phyloP scores from a whole-genome alignment of 129 eudicot genomes.

The Ambrosia trifida region DNA sequence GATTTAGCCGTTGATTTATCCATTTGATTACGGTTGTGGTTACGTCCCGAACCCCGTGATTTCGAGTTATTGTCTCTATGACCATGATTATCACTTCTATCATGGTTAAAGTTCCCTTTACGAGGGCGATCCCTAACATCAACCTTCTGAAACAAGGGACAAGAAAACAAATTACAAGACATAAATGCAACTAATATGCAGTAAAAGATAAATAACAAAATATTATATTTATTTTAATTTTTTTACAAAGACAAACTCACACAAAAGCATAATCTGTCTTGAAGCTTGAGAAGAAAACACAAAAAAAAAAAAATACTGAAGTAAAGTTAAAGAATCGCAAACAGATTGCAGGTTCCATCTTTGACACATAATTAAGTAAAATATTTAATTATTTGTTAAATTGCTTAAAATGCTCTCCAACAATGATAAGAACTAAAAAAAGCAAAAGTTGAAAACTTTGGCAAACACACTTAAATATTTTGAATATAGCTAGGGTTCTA shows the following conservation, averaged over 20 bases:
- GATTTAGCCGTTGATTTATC: slow-evolving; percentile 61
- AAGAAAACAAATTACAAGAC: slow-evolving; percentile 15
- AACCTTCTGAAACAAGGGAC: slow-evolving; percentile 55
- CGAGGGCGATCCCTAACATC: slow-evolving; percentile 65
- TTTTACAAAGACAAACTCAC: no score
- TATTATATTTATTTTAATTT: neutral
- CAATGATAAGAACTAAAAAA: no score
- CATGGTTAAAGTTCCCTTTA: slow-evolving; percentile 69
- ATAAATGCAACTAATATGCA: neutral
- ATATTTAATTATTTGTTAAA: no score
- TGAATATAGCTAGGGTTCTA: neutral
- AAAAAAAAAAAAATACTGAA: no score
- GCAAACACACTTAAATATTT: no score
- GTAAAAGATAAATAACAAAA: neutral
- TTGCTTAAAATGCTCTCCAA: no score
- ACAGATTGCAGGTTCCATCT: no score
- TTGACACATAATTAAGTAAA: no score
- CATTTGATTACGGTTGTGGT: slow-evolving; percentile 60
- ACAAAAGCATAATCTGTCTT: no score
- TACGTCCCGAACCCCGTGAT: slow-evolving; percentile 61
- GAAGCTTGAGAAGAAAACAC: no score
- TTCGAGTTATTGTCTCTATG: slow-evolving; percentile 68
- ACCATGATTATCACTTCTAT: slow-evolving; percentile 63
- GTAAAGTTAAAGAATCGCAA: no score
- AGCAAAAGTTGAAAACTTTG: no score